Evolutionary conservation across 2,329 filamentous ascomycete species (phyloP).

Genomic region (Thelonectria blattea): DNA sequence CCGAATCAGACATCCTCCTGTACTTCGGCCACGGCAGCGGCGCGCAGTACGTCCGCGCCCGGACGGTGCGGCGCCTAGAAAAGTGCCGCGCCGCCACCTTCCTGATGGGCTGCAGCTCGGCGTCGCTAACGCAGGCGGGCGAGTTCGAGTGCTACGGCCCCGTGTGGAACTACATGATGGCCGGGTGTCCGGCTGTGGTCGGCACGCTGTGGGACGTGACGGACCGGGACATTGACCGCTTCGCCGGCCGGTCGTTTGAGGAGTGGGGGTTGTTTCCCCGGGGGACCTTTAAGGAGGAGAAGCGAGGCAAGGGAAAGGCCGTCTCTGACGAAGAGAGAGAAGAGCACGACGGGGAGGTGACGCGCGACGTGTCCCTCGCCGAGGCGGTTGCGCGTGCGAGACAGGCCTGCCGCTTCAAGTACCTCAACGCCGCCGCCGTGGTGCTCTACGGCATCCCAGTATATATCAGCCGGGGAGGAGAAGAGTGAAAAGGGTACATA

Average conservation of each 20-base stretch:
- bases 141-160: slow-evolving; percentile 92
- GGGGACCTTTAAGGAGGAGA: slow-evolving; percentile 52
- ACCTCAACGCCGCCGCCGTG: slow-evolving; percentile 91
- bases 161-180: slow-evolving; percentile 89
- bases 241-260: slow-evolving; percentile 79
- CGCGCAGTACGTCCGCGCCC: slow-evolving; percentile 88
- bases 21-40: slow-evolving; percentile 98
- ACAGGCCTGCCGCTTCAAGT: slow-evolving; percentile 82
- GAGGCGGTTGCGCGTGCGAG: slow-evolving; percentile 80
- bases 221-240: slow-evolving; percentile 95
- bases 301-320: slow-evolving; percentile 38
- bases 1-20: slow-evolving; percentile 73
- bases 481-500: slow-evolving; percentile 8
- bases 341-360: slow-evolving; percentile 29
- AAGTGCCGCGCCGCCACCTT: slow-evolving; percentile 79
- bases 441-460: slow-evolving; percentile 96
- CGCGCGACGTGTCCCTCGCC: slow-evolving; percentile 65
- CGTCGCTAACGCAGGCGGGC: slow-evolving; percentile 76
- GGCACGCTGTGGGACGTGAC: slow-evolving; percentile 98
- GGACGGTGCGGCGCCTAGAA: slow-evolving; percentile 79
- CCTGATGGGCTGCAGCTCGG: slow-evolving; percentile 94
- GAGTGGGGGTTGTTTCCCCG: slow-evolving; percentile 77
- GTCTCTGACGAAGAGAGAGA: slow-evolving; percentile 36
- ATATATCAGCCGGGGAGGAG: slow-evolving; percentile 62
- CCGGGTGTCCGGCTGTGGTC: slow-evolving; percentile 83